These are phyloP conservation scores for Eucalyptus pauciflora DNA, from an alignment of 345 rosid genomes.

Conservation along the genomic window DNA sequence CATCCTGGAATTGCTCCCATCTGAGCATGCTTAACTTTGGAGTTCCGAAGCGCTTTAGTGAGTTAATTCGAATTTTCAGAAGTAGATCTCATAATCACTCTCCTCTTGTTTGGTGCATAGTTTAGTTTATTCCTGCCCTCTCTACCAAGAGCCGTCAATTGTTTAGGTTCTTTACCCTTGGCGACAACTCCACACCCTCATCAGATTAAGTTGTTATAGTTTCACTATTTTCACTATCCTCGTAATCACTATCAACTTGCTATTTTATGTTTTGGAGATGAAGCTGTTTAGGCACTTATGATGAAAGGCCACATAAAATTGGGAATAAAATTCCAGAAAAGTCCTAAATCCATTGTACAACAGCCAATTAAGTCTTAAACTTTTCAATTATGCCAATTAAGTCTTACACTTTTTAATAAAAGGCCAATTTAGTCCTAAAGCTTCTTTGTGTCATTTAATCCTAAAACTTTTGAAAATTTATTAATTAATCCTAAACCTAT, in stretches of 20 bases:
- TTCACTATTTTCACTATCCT: background rate
- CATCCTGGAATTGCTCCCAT: background rate
- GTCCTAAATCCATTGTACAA: accelerated
- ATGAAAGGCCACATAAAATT: background rate
- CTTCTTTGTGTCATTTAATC: background rate
- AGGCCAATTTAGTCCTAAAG: too few relatives aligned
- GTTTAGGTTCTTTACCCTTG: background rate
- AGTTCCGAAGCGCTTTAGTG: background rate
- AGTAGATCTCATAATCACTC: background rate
- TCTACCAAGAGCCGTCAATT: background rate
- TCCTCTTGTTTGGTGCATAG: background rate
- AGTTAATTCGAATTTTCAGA: background rate
- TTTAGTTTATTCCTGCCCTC: background rate
- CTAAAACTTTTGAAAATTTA: too few relatives aligned
- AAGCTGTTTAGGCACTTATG: background rate
- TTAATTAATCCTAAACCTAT: background rate
- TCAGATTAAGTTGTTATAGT: background rate
- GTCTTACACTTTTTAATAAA: too few relatives aligned
- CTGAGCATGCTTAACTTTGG: too few relatives aligned
- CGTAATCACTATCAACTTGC: background rate
- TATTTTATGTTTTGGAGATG: background rate
- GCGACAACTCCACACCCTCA: background rate
- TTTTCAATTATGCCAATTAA: too few relatives aligned
- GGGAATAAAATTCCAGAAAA: background rate
- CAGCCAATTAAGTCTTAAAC: too few relatives aligned